Conservation (phyloP, 164 flowering plant species). For the Vitis labrusca region DNA sequence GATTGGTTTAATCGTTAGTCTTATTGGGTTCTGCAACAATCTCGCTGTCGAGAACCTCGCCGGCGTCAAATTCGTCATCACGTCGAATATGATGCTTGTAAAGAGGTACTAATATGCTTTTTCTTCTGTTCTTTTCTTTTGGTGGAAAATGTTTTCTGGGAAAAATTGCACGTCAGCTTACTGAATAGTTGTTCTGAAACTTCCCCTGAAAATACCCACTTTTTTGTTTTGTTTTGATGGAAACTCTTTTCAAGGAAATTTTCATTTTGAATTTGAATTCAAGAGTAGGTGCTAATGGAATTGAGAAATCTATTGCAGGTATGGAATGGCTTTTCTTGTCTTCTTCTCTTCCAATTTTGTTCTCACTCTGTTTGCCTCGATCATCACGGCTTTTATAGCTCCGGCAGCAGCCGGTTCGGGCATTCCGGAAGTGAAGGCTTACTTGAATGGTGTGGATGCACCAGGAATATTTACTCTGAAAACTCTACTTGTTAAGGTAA, state of each 20-base stretch:
- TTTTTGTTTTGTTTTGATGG: not conserved
- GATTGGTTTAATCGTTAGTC: conserved; percentile 52
- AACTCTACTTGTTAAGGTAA: conserved; percentile 77
- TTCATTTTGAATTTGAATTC: not conserved
- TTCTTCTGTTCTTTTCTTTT: not conserved
- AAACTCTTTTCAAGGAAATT: no score
- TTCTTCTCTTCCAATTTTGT: conserved; percentile 57
- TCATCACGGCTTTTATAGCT: conserved; percentile 56
- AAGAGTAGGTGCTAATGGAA: not conserved
- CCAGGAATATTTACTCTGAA: conserved; percentile 58
- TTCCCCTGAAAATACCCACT: not conserved
- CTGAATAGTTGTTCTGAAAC: no score
- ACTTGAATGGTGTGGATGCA: conserved; percentile 90
- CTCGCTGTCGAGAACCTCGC: conserved; percentile 84
- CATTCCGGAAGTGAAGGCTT: conserved; percentile 93
- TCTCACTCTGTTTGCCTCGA: conserved; percentile 65
- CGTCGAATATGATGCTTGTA: conserved; percentile 69
- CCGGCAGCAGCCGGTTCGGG: conserved; percentile 93
- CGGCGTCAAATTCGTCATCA: conserved; percentile 74
- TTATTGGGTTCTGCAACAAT: conserved; percentile 66
- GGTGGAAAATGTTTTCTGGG: conserved; percentile 6
- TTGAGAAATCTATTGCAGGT: conserved; percentile 39
- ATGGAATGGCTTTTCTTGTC: conserved; percentile 50
- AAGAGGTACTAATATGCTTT: conserved; percentile 29
- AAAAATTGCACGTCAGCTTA: no score